Evolutionary conservation across 1,139 yeast genomes (phyloP), one percentile per base, ranked within the genome.

Genomic region (Magnusiomyces fungicola): DNA sequence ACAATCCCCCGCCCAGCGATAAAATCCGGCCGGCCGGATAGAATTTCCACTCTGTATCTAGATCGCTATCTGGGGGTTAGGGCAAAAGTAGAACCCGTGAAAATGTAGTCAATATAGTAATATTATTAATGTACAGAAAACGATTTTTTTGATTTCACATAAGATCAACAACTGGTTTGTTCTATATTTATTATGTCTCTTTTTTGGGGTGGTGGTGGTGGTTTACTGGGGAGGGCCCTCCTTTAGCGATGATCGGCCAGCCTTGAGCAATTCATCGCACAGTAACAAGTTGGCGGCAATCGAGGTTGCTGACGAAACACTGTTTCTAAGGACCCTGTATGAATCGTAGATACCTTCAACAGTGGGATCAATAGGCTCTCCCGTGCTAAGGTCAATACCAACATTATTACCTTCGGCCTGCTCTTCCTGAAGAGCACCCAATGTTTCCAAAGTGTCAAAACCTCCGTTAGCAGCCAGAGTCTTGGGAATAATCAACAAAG

Each of bases 261-360:
- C 98, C 72, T 92, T 89, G 65, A 94, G 76, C 59, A 94, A 76
- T 70, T 94, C 98, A 69, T 94, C 99, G 71, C 98, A 92, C 56
- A 92, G 75, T 58, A 94, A 75, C 61, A 94, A 73, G 67, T 94
- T 94, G 55, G 94, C 82, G 1, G 98, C 92, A 63, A 94, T 94
- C 50, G 97, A 96, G 3, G 95, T 84, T 40, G 97, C 96, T 47
- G 95, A 82, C 49, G 90, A 81, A 50, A 94, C 73, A 24, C 96
- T 96, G 66, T 94, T 92, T 71, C 98, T 80, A 54, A 92, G 72
- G 41, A 92, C 98, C 58, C 98, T 75, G 73, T 79, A 92, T 34
- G 95, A 85, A 69, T 94, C 99, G 95, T 96, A 94, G 53, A 94
- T 80, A 54, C 98, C 98, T 65, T 88, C 96, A 50, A 86, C 78